phyloP scores from a whole-genome alignment of 805 yeast species.

The Wickerhamiella spandovensis region DNA sequence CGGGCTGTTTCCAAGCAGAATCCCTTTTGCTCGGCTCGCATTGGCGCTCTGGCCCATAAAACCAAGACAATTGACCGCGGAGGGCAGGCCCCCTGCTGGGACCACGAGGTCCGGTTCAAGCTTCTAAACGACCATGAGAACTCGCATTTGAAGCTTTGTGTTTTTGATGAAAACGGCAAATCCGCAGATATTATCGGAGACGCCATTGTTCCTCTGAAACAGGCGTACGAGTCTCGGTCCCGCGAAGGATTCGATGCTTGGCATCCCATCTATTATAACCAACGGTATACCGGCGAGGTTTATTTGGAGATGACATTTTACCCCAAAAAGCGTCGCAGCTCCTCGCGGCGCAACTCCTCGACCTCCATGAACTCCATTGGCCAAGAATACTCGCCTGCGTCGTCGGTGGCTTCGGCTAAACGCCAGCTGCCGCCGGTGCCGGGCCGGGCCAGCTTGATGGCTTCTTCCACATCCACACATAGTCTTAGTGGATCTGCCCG shows the following conservation, averaged over 20 bases:
- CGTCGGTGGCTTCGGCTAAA: background rate
- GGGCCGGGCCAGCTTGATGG: background rate
- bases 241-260: slow-evolving; percentile 75
- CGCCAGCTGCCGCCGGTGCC: background rate
- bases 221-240: slow-evolving; percentile 52
- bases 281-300: slow-evolving; percentile 73
- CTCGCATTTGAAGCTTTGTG: slow-evolving; percentile 53
- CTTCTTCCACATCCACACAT: background rate
- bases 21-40: slow-evolving; percentile 73
- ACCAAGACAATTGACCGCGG: slow-evolving; percentile 73
- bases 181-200: slow-evolving; percentile 73
- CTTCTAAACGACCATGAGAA: slow-evolving; percentile 25
- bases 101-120: slow-evolving; percentile 26
- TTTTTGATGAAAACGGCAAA: slow-evolving; percentile 72
- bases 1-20: slow-evolving; percentile 84
- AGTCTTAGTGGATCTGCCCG: background rate
- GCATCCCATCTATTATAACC: slow-evolving; percentile 58
- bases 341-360: slow-evolving; percentile 7
- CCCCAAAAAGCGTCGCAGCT: slow-evolving; percentile 31
- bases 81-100: slow-evolving; percentile 88
- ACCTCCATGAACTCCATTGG: background rate
- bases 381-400: background rate
- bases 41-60: slow-evolving; percentile 69
- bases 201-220: slow-evolving; percentile 60
- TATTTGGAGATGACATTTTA: slow-evolving; percentile 87